Percentiles rank a stretch among this genome's conserved stretches.
phyloP scores from a whole-genome alignment of 2,329 filamentous ascomycete genomes.

The Penicillium sp. region DNA sequence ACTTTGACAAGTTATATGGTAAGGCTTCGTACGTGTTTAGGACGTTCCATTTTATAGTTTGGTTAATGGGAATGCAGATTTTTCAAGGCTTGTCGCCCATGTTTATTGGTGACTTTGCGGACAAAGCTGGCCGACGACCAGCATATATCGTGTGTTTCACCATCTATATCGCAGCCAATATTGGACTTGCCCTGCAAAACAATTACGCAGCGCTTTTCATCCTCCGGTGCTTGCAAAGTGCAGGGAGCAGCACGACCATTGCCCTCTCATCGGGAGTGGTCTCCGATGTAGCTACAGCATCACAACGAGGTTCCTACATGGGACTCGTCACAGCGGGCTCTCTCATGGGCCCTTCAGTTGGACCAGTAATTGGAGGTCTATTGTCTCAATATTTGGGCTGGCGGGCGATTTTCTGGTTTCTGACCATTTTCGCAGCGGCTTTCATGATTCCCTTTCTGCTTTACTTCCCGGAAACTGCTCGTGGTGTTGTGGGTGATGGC shows the following conservation, averaged over 20 bases:
- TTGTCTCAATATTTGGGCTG: slow-evolving; percentile 33
- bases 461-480: slow-evolving; percentile 33
- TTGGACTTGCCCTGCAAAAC: slow-evolving; percentile 34
- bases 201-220: slow-evolving; percentile 33
- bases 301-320: slow-evolving; percentile 37
- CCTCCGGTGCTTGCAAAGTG: slow-evolving; percentile 35
- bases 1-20: slow-evolving; percentile 25
- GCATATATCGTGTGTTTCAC: slow-evolving; percentile 48
- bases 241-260: slow-evolving; percentile 36
- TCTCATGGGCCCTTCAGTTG: slow-evolving; percentile 29
- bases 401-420: slow-evolving; percentile 41
- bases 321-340: slow-evolving; percentile 31
- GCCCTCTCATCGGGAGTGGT: slow-evolving; percentile 36
- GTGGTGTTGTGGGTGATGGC: slow-evolving; percentile 34
- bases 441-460: slow-evolving; percentile 31
- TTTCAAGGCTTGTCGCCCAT: slow-evolving; percentile 48
- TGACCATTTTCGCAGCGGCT: slow-evolving; percentile 40
- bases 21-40: neutral
- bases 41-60: neutral
- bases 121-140: slow-evolving; percentile 44
- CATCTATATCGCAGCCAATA: slow-evolving; percentile 37
- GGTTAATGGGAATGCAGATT: slow-evolving; percentile 27
- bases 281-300: slow-evolving; percentile 32
- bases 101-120: slow-evolving; percentile 45
- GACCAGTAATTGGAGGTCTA: slow-evolving; percentile 31